These are phyloP conservation scores for Ascocoryne sarcoides DNA, from an alignment of 2,329 filamentous ascomycete species.

Conservation along the genomic window DNA sequence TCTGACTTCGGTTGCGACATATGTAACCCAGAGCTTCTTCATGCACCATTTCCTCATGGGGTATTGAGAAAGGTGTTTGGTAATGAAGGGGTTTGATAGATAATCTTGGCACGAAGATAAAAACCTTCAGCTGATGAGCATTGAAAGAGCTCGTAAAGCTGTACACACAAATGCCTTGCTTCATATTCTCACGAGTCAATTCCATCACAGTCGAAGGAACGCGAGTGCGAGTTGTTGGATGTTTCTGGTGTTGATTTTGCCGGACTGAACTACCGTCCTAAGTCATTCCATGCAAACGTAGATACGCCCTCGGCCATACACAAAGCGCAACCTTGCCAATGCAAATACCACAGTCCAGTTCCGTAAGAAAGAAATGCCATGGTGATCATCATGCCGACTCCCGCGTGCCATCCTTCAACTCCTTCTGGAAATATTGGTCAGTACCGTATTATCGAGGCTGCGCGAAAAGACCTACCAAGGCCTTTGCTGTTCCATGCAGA, in stretches of 20 bases:
- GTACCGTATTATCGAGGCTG: constrained; percentile 1
- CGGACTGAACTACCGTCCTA: no score
- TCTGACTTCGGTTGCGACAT: no score
- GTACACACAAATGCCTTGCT: constrained; percentile 43
- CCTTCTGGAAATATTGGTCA: constrained; percentile 62
- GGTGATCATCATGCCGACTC: constrained; percentile 65
- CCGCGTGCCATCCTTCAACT: constrained; percentile 92
- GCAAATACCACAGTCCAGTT: no score
- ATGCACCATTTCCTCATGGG: constrained; percentile 51
- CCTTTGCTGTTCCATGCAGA: constrained; percentile 97
- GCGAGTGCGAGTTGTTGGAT: no score
- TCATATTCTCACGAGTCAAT: constrained; percentile 10
- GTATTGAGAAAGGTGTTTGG: constrained; percentile 50
- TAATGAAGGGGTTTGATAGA: constrained; percentile 42
- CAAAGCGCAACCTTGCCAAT: no score
- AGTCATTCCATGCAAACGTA: no score
- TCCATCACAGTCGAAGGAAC: constrained; percentile 4
- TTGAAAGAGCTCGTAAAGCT: constrained; percentile 35
- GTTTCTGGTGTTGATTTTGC: no score
- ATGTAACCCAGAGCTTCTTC: constrained; percentile 43
- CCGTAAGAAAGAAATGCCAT: constrained; percentile 18
- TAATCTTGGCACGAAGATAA: constrained; percentile 42
- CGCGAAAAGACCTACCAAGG: constrained; percentile 61
- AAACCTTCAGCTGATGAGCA: constrained; percentile 39
- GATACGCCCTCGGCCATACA: no score